Conservation (phyloP, 164 flowering plant genomes). For the Vitis rotundifolia region DNA sequence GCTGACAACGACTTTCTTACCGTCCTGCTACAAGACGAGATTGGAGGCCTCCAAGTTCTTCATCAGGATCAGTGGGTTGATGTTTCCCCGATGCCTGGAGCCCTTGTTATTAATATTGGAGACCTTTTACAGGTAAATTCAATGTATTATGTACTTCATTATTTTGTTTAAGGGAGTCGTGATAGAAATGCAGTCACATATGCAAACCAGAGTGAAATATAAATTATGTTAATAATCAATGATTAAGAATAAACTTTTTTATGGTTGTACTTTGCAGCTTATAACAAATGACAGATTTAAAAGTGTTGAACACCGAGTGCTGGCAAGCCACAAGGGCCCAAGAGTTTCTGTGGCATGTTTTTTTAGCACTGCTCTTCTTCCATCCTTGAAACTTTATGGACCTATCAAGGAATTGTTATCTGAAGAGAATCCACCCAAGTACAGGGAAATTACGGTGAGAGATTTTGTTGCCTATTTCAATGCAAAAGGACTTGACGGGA, state of each 20-base stretch:
- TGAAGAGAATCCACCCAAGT: slow-evolving; percentile 21
- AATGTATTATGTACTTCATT: slow-evolving; percentile 17
- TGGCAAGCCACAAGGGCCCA: slow-evolving; percentile 22
- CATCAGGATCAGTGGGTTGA: slow-evolving; percentile 20
- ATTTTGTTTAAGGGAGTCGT: too few species aligned
- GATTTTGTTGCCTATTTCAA: slow-evolving; percentile 12
- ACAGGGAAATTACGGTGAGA: slow-evolving; percentile 18
- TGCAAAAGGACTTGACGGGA: slow-evolving; percentile 28
- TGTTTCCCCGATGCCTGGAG: slow-evolving; percentile 15
- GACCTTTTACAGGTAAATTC: slow-evolving; percentile 21
- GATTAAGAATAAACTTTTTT: background rate
- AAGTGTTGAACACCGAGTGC: slow-evolving; percentile 30
- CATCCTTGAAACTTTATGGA: slow-evolving; percentile 15
- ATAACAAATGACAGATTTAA: slow-evolving; percentile 24
- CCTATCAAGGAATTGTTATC: slow-evolving; percentile 34
- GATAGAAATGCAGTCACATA: too few species aligned
- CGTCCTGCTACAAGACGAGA: slow-evolving; percentile 21
- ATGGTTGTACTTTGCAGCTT: slow-evolving; percentile 11
- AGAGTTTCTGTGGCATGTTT: slow-evolving; percentile 31
- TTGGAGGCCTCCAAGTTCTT: slow-evolving; percentile 31
- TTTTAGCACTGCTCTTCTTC: slow-evolving; percentile 3
- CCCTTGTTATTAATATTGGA: slow-evolving; percentile 20
- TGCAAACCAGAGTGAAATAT: too few species aligned
- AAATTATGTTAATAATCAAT: background rate
- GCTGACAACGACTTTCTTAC: slow-evolving; percentile 25